These are phyloP conservation scores for Vanderwaltozyma verrucispora DNA, from an alignment of 805 yeast genomes.

Conservation along the genomic window DNA sequence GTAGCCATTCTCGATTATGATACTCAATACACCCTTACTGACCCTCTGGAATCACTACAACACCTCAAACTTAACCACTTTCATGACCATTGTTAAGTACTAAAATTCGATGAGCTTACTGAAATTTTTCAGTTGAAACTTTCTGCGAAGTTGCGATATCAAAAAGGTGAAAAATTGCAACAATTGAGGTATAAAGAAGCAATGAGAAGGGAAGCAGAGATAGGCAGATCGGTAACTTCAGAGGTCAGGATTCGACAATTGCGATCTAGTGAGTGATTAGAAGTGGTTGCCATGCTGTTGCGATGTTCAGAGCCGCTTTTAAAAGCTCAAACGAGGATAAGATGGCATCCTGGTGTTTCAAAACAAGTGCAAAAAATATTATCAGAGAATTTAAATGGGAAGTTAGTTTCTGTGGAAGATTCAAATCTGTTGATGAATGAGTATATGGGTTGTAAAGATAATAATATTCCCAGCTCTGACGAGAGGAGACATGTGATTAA, in stretches of 20 bases:
- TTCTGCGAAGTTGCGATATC: neutral
- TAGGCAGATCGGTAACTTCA: too few species aligned
- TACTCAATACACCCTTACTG: neutral
- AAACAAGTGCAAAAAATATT: neutral
- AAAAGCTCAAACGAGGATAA: neutral
- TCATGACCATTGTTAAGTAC: too few species aligned
- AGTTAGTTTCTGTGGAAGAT: neutral
- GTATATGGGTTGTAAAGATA: neutral
- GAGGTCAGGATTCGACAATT: too few species aligned
- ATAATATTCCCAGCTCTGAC: neutral
- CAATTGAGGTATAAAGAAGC: constrained; percentile 9
- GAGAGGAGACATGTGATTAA: constrained; percentile 13
- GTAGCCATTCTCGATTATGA: constrained; percentile 12
- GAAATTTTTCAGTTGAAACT: neutral
- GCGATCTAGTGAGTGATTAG: too few species aligned
- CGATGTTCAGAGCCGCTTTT: neutral
- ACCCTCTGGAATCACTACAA: neutral
- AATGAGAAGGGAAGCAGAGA: too few species aligned
- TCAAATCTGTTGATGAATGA: neutral
- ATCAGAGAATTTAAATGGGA: neutral
- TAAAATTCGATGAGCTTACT: neutral
- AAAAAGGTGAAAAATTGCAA: constrained; percentile 1
- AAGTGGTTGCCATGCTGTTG: neutral
- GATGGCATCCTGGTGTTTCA: neutral
- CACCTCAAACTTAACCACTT: neutral